Base-by-base conservation (phyloP, 306 rosid genomes). In the Gynostemma pentaphyllum region DNA sequence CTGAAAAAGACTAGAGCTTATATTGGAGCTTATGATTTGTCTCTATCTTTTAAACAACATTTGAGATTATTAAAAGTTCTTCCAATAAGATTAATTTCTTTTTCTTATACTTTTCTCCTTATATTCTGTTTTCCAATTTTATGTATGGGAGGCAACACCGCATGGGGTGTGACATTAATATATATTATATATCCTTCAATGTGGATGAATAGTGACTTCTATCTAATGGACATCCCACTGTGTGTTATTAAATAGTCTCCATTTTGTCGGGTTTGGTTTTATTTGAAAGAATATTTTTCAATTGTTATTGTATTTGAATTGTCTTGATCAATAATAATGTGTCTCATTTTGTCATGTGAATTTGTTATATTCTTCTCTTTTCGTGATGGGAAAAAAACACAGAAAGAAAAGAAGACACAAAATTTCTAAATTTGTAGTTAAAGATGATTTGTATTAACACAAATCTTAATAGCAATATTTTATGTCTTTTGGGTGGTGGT, bases 121-220 rank as follows among this genome's bases (percentile, higher is more conserved):
- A n/a, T n/a, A n/a, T n/a, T 15, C 16, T 29, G 19, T 51, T 53
- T 23, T 53, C 60, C 60, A 52, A 52, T 52, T 52, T 27, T 54
- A 1, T 29, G 24, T 54, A 30, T 54, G 28, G 62, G 62, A 54
- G 62, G 62, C 14, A 54, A 54, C 62, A 54, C 62, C 41, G 62
- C 62, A 29, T 29, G 39, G 40, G 59, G n/a, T n/a, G n/a, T 12
- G 59, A 14, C 32, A 22, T 50, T n/a, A 12, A 50, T 50, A 11
- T 4, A 42, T 42, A 42, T 46, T 47, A 1, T 47, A 21, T 45
- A 16, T 47, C 28, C 53, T 47, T 9, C 4, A 48, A 48, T 48
- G 54, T 48, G 54, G 34, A 10, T 9, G 16, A 50, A 50, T 27
- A 50, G 56, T 50, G 19, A 48, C 23, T 10, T 48, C 24, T 48